Conservation (phyloP, 108 stramenopile species). For the Fragilaria crotonensis region DNA sequence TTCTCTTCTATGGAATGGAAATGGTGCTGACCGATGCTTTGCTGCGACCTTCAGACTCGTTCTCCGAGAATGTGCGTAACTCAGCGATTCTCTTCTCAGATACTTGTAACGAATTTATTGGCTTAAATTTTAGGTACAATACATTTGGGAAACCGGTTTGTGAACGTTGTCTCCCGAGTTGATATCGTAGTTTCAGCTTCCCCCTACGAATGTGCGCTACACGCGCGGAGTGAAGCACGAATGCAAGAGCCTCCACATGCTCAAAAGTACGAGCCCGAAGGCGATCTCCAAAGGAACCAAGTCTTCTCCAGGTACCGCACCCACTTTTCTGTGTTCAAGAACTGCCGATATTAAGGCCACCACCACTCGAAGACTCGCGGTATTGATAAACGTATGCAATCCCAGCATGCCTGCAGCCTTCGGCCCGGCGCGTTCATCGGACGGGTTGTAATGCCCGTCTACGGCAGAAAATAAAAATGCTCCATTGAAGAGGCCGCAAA, state of each 20-base stretch:
- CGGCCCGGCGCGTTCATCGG: slow-evolving; percentile 48
- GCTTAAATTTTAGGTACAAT: no score
- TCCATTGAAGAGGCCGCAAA: slow-evolving; percentile 48
- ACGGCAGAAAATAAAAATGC: slow-evolving; percentile 47
- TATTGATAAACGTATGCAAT: slow-evolving; percentile 38
- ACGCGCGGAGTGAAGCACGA: slow-evolving; percentile 29
- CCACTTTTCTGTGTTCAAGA: slow-evolving; percentile 43
- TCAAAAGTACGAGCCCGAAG: slow-evolving; percentile 51
- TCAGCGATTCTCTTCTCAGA: no score
- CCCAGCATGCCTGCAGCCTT: slow-evolving; percentile 41
- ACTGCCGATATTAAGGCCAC: slow-evolving; percentile 36
- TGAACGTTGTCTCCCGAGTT: no score
- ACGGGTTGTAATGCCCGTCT: slow-evolving; percentile 46
- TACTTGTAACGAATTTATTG: no score
- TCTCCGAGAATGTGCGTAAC: no score
- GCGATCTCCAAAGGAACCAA: slow-evolving; percentile 56
- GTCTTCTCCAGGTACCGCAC: slow-evolving; percentile 32
- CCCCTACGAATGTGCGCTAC: no score
- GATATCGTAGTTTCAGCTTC: no score
- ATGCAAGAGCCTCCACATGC: slow-evolving; percentile 50
- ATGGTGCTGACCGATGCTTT: no score
- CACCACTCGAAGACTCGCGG: slow-evolving; percentile 41
- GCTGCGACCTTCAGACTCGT: no score
- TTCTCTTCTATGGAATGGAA: no score
- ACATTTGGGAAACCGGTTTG: no score